Conservation (phyloP, 2,329 filamentous ascomycete species). For the Escovopsis sp. region DNA sequence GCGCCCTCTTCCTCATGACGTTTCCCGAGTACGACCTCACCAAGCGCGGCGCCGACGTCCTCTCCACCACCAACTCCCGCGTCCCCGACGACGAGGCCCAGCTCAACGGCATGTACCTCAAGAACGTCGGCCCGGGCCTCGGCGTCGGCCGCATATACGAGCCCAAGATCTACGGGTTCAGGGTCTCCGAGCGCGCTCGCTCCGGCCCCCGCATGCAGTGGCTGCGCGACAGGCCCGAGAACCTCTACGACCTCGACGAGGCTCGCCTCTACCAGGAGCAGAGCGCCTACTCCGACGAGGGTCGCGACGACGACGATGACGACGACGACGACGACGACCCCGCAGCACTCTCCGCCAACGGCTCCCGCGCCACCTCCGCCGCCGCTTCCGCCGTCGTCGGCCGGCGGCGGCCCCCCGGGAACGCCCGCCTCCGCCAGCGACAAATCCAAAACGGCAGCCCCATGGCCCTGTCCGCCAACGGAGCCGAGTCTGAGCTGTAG, state of each 20-base stretch:
- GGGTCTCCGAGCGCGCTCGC: slow-evolving; percentile 76
- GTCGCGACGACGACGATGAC: slow-evolving; percentile 30
- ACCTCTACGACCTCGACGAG: slow-evolving; percentile 77
- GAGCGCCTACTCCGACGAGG: slow-evolving; percentile 40
- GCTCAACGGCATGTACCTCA: slow-evolving; percentile 75
- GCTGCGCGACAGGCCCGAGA: slow-evolving; percentile 69
- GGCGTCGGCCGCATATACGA: slow-evolving; percentile 78
- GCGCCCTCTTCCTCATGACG: slow-evolving; percentile 92
- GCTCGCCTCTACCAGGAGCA: slow-evolving; percentile 37
- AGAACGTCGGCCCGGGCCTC: slow-evolving; percentile 79
- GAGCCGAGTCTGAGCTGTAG: slow-evolving; percentile 40
- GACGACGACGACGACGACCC: not conserved
- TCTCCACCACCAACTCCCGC: slow-evolving; percentile 23
- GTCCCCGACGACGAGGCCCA: slow-evolving; percentile 29
- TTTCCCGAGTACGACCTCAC: slow-evolving; percentile 91
- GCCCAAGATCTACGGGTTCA: slow-evolving; percentile 91
- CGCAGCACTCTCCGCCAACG: no score
- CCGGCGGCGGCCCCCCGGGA: slow-evolving; percentile 29
- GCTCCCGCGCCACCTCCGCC: no score
- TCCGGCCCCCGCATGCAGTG: slow-evolving; percentile 94
- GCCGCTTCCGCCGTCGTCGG: slow-evolving; percentile 23
- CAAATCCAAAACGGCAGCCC: slow-evolving; percentile 39
- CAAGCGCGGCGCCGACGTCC: slow-evolving; percentile 48
- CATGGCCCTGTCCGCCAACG: slow-evolving; percentile 40
- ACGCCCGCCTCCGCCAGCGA: slow-evolving; percentile 25